A percentile compares a stretch with the other conserved stretches of the same genome.
These are phyloP conservation scores for Candida nanaspora DNA, from an alignment of 805 yeast genomes.

Conservation along the genomic window DNA sequence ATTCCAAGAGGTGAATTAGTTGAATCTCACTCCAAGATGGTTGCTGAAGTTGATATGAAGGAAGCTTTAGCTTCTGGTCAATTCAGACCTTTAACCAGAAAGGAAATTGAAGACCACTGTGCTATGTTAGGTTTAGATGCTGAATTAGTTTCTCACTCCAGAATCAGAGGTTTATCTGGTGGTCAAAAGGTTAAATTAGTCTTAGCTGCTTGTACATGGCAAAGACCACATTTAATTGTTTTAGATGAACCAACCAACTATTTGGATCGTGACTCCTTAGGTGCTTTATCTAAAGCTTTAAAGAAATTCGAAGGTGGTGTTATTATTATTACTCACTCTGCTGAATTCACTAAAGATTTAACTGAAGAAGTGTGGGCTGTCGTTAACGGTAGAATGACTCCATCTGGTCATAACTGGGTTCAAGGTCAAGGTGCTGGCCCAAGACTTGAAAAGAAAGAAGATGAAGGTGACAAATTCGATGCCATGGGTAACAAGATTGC, in stretches of 20 bases:
- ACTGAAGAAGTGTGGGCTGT: conserved; percentile 99
- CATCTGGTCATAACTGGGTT: conserved; percentile 99
- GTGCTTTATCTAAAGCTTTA: conserved; percentile 98
- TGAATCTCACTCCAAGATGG: conserved; percentile 98
- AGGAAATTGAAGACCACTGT: conserved; percentile 99
- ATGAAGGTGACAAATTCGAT: conserved; percentile 96
- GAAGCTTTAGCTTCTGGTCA: conserved; percentile 99
- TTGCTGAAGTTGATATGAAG: conserved; percentile 99
- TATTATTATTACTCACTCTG: conserved; percentile 99
- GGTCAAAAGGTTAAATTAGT: conserved; percentile 99
- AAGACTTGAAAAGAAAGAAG: conserved; percentile 96
- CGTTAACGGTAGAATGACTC: conserved; percentile 95
- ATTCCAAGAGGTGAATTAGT: conserved; percentile 97
- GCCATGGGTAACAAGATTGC: conserved; percentile 99
- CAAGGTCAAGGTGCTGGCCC: conserved; percentile 99
- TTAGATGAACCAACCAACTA: conserved; percentile 99
- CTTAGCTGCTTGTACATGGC: conserved; percentile 99
- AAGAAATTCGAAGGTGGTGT: conserved; percentile 99
- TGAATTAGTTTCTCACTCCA: conserved; percentile 98
- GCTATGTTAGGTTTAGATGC: conserved; percentile 97
- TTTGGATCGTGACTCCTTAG: conserved; percentile 98
- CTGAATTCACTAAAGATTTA: conserved; percentile 98
- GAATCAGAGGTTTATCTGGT: conserved; percentile 99
- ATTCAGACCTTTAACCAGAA: conserved; percentile 99
- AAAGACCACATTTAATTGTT: conserved; percentile 99